A percentile compares a stretch with the other conserved stretches of the same genome.
Conservation (phyloP, 83 land plant genomes). For the Picea abies region DNA sequence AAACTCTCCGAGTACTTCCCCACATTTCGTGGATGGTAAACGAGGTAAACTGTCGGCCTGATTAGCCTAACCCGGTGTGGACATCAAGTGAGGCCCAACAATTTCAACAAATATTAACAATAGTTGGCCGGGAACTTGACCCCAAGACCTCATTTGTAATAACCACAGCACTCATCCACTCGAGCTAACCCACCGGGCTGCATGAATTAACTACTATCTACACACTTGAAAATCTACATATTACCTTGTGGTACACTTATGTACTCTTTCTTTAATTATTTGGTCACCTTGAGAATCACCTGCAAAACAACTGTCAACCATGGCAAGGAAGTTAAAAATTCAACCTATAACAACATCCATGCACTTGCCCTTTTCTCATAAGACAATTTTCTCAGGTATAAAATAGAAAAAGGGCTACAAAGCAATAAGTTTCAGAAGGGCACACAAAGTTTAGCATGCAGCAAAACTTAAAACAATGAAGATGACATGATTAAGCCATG, state of each 20-base stretch:
- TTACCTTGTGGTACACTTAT: neutral
- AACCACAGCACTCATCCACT: no score
- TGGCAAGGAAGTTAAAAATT: neutral
- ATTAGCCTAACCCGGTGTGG: no score
- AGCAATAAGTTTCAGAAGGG: no score
- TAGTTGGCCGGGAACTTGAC: no score
- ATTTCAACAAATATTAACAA: no score
- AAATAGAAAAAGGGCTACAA: neutral
- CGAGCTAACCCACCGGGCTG: no score
- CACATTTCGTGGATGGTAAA: no score
- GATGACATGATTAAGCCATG: neutral
- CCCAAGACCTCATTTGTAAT: no score
- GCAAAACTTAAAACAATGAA: neutral
- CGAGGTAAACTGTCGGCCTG: no score
- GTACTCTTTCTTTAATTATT: neutral
- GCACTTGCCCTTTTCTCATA: neutral
- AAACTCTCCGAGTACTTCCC: no score
- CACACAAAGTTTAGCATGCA: neutral
- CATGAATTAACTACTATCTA: neutral
- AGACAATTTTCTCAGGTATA: neutral
- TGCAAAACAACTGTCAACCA: neutral
- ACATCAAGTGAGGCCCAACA: no score
- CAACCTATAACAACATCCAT: neutral
- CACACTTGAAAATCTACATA: neutral
- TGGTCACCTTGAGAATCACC: neutral